Conservation (phyloP, 176 grass and related monocot genomes). For the Luzula sylvatica region DNA sequence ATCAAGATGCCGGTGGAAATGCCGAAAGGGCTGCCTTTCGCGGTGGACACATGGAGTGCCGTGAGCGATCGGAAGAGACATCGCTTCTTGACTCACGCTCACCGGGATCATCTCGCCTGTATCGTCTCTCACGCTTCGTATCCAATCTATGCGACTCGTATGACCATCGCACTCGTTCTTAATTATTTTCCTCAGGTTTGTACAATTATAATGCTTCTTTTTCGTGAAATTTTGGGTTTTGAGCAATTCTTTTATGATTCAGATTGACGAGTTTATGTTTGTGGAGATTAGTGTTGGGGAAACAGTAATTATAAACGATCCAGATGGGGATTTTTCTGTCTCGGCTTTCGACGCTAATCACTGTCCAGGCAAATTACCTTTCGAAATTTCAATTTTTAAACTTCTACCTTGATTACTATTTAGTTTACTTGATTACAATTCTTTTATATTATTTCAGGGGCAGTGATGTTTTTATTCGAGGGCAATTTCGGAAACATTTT, state of each 20-base stretch:
- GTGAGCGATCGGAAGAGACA: slow-evolving; percentile 42
- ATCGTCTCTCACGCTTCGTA: slow-evolving; percentile 14
- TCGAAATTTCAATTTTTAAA: neutral
- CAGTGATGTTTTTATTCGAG: slow-evolving; percentile 88
- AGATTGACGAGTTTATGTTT: slow-evolving; percentile 36
- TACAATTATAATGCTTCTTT: neutral
- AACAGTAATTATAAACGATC: slow-evolving; percentile 44
- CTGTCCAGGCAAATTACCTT: slow-evolving; percentile 42
- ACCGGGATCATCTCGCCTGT: slow-evolving; percentile 53
- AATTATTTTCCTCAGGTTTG: slow-evolving; percentile 47
- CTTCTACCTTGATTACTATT: neutral
- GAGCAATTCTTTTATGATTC: neutral
- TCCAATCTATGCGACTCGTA: slow-evolving; percentile 52
- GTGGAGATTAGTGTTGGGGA: slow-evolving; percentile 63
- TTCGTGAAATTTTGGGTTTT: neutral
- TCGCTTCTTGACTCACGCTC: slow-evolving; percentile 77
- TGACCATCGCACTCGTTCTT: slow-evolving; percentile 45
- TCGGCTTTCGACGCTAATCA: slow-evolving; percentile 74
- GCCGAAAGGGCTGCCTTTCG: slow-evolving; percentile 63
- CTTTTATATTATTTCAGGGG: slow-evolving; percentile 33
- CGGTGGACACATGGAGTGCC: slow-evolving; percentile 70
- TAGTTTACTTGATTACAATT: slow-evolving; percentile 1
- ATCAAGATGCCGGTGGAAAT: slow-evolving; percentile 51
- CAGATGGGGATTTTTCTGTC: slow-evolving; percentile 41
- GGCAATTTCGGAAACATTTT: slow-evolving; percentile 70